Conservation (phyloP, 2,329 filamentous ascomycete species). For the Raffaelea deltoideospora region DNA sequence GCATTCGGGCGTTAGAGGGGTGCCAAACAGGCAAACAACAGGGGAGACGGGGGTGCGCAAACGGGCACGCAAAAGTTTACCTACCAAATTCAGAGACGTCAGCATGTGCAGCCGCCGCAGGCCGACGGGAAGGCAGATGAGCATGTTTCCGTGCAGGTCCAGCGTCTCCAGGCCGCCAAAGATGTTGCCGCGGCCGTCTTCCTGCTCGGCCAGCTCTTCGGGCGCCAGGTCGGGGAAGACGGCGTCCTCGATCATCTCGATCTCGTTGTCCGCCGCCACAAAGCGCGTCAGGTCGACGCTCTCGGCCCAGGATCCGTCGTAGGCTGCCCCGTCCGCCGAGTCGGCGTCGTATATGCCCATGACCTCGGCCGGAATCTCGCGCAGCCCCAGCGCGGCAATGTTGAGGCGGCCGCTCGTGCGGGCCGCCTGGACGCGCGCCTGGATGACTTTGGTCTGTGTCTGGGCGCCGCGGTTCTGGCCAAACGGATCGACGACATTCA, state of each 20-base stretch:
- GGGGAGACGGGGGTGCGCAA: neutral
- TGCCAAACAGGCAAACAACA: neutral
- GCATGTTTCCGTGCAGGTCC: conserved; percentile 73
- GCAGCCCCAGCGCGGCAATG: conserved; percentile 70
- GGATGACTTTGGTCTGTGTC: conserved; percentile 50
- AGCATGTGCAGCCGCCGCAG: conserved; percentile 58
- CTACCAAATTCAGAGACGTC: conserved; percentile 67
- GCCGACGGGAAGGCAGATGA: conserved; percentile 59
- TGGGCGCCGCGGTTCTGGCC: conserved; percentile 46
- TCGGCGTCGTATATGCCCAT: conserved; percentile 82
- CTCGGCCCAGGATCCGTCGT: conserved; percentile 70
- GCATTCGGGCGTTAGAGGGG: neutral
- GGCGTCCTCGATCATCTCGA: conserved; percentile 56
- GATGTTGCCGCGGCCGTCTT: conserved; percentile 54
- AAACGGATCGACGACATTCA: conserved; percentile 51
- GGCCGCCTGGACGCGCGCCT: conserved; percentile 56
- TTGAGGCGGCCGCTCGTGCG: conserved; percentile 71
- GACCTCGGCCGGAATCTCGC: conserved; percentile 66
- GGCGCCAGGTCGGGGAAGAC: conserved; percentile 63
- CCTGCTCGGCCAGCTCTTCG: conserved; percentile 42
- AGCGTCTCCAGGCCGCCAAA: conserved; percentile 71
- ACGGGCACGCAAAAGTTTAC: conserved; percentile 13
- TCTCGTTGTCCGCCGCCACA: conserved; percentile 78
- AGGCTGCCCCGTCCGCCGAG: conserved; percentile 42
- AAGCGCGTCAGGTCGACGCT: conserved; percentile 75